Conservation (phyloP, 1,139 yeast species). For the Geotrichum candidum region DNA sequence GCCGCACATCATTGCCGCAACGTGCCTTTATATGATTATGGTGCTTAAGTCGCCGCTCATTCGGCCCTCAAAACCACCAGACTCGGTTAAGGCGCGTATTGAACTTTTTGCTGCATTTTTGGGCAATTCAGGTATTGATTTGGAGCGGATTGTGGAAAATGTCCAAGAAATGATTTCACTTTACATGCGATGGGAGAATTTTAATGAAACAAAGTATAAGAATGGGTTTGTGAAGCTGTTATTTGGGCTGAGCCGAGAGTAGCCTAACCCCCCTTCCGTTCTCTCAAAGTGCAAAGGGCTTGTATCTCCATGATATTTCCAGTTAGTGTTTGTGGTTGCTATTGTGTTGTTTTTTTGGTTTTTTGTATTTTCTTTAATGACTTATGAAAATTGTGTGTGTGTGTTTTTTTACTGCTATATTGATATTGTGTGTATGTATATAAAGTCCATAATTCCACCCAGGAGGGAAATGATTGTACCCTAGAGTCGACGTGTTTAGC, state of each 20-base stretch:
- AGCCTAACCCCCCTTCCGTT: not conserved
- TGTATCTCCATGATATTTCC: too few species aligned
- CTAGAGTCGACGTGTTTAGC: too few species aligned
- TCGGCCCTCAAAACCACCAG: conserved; percentile 31
- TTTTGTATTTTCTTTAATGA: too few species aligned
- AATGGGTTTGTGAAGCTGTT: not conserved
- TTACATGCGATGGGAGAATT: conserved; percentile 79
- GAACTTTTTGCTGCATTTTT: conserved; percentile 54
- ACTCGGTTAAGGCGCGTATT: conserved; percentile 34
- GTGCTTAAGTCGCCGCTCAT: conserved; percentile 45
- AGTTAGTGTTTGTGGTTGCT: not conserved
- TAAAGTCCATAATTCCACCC: too few species aligned
- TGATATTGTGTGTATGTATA: too few species aligned
- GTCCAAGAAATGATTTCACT: conserved; percentile 75
- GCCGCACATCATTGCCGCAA: conserved; percentile 84
- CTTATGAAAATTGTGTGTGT: too few species aligned
- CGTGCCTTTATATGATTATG: conserved; percentile 70
- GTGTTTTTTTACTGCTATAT: too few species aligned
- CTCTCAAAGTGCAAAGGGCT: too few species aligned
- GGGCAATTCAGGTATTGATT: conserved; percentile 68
- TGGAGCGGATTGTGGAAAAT: conserved; percentile 70
- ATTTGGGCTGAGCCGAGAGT: not conserved
- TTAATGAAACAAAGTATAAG: conserved; percentile 48
- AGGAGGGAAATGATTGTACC: too few species aligned
- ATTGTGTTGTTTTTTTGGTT: not conserved